Evolutionary conservation across 768 basidiomycete genomes (phyloP).

Genomic region (Pisolithus albus): DNA sequence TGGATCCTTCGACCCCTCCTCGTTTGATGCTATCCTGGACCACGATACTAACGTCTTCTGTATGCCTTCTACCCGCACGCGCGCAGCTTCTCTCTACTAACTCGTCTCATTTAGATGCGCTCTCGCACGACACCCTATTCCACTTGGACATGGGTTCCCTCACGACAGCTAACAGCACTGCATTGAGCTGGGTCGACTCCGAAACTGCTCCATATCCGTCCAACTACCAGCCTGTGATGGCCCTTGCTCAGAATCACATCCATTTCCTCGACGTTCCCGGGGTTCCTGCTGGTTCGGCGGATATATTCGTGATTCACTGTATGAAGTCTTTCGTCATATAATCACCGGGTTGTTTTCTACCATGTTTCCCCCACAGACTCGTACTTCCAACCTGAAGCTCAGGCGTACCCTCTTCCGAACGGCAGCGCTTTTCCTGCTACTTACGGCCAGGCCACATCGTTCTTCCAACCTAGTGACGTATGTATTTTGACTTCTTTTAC

Average conservation of each 20-base stretch:
- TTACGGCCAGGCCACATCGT: constrained; percentile 62
- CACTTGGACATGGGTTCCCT: constrained; percentile 64
- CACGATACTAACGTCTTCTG: constrained; percentile 94
- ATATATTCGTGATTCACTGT: constrained; percentile 89
- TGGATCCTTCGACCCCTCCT: constrained; percentile 53
- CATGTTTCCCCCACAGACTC: constrained; percentile 43
- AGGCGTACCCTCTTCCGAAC: constrained; percentile 43
- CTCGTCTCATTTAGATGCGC: constrained; percentile 44
- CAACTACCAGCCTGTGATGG: constrained; percentile 67
- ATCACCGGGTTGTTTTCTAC: not conserved
- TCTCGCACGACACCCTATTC: constrained; percentile 59
- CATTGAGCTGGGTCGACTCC: constrained; percentile 61
- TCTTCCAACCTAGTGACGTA: constrained; percentile 55
- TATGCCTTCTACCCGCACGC: constrained; percentile 17
- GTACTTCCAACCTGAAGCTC: constrained; percentile 68
- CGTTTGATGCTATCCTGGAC: constrained; percentile 73
- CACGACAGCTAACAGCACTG: constrained; percentile 49
- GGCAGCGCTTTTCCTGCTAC: constrained; percentile 57
- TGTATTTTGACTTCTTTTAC: constrained; percentile 11
- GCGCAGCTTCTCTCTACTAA: constrained; percentile 3
- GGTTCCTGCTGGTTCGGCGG: constrained; percentile 57
- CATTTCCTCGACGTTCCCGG: constrained; percentile 73
- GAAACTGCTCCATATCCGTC: constrained; percentile 50
- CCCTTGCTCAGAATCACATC: constrained; percentile 80
- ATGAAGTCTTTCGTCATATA: constrained; percentile 16